A percentile compares a stretch with the other conserved stretches of the same genome.
Conservation (phyloP, 495 filamentous ascomycete genomes). For the Xylaria scruposa region DNA sequence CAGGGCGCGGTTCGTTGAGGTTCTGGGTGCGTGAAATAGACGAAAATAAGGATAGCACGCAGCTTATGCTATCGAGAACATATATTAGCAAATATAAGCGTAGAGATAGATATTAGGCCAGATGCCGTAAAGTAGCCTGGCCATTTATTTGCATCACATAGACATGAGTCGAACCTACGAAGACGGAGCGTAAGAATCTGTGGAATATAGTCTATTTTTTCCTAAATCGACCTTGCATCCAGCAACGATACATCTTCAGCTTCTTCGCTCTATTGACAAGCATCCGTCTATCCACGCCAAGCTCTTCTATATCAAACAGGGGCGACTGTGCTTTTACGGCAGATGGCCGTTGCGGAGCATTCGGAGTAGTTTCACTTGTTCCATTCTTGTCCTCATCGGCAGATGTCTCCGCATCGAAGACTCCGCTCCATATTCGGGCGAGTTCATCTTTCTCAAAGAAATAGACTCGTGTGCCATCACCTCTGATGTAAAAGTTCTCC, state of each 20-base stretch:
- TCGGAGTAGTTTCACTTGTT: constrained; percentile 18
- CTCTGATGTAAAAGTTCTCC: constrained; percentile 96
- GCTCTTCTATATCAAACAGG: constrained; percentile 71
- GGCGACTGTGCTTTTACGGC: constrained; percentile 24
- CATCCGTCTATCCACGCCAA: constrained; percentile 84
- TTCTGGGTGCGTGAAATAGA: constrained; percentile 27
- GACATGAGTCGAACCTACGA: not conserved
- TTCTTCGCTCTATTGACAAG: constrained; percentile 89
- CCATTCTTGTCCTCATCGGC: constrained; percentile 30
- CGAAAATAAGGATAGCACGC: not conserved
- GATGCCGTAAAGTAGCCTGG: not conserved
- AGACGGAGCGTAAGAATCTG: not conserved
- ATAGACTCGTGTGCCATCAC: constrained; percentile 95
- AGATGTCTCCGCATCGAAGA: constrained; percentile 25
- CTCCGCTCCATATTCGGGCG: constrained; percentile 73
- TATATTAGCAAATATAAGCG: not conserved
- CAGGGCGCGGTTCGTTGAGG: constrained; percentile 36
- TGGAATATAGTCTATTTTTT: constrained; percentile 61
- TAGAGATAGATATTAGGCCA: not conserved
- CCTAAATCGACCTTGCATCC: constrained; percentile 90
- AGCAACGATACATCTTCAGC: constrained; percentile 97
- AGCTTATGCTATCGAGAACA: not conserved
- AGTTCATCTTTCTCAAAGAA: constrained; percentile 93
- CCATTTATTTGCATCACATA: not conserved
- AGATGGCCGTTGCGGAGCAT: constrained; percentile 14